Evolutionary conservation across 202 grass and related monocot species (phyloP).

Genomic region (Miscanthus sacchariflorus): DNA sequence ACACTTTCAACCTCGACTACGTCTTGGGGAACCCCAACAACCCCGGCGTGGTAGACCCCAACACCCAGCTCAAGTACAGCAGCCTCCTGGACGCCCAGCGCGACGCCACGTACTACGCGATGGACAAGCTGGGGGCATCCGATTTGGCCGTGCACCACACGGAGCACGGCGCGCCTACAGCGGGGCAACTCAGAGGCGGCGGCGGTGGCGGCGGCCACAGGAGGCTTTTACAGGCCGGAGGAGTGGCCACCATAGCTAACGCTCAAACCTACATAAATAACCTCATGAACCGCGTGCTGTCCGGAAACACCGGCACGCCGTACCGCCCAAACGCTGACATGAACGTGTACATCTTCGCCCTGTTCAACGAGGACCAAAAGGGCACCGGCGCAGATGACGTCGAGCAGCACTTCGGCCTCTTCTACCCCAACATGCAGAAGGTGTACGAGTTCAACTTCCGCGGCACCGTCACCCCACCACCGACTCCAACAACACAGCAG

Average conservation of each 20-base stretch:
- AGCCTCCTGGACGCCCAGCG: conserved; percentile 71
- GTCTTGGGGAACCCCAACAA: conserved; percentile 53
- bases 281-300: too few species aligned
- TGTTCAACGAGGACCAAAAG: too few species aligned
- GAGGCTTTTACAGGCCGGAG: too few species aligned
- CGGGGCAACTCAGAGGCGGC: rapidly evolving
- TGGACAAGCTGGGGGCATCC: conserved; percentile 5
- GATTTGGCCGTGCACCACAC: not conserved
- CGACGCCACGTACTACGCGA: conserved; percentile 62
- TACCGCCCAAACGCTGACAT: too few species aligned
- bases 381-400: too few species aligned
- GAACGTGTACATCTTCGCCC: too few species aligned
- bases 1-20: conserved; percentile 55
- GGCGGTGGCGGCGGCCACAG: not conserved
- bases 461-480: too few species aligned
- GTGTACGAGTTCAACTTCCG: too few species aligned
- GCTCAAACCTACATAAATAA: conserved; percentile 47
- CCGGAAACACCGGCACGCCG: too few species aligned
- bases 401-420: too few species aligned
- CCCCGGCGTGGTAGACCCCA: conserved; percentile 26
- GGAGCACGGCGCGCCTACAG: not conserved
- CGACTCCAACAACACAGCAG: too few species aligned
- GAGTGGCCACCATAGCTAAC: conserved; percentile 35
- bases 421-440: too few species aligned
- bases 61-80: conserved; percentile 45